These are phyloP conservation scores for Arthrobotrys conoides DNA, from an alignment of 2,329 filamentous ascomycete species.

Conservation along the genomic window DNA sequence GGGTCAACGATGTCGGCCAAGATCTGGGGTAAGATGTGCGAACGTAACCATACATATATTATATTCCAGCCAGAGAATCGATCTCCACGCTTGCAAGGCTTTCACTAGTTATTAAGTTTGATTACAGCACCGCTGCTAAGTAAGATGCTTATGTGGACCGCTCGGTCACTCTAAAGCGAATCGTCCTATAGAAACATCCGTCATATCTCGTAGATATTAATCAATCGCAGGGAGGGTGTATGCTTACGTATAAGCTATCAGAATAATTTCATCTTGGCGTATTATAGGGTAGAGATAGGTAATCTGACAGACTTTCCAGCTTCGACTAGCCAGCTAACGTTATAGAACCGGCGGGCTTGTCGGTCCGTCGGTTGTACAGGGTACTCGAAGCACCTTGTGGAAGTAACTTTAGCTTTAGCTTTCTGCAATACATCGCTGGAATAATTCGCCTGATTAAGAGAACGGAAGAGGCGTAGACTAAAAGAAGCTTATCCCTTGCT, in stretches of 20 bases:
- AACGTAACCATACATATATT: conserved; percentile 1
- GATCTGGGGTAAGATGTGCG: conserved; percentile 54
- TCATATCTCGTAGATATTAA: neutral
- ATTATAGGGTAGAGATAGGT: conserved; percentile 37
- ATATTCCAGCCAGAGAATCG: neutral
- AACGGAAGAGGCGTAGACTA: conserved; percentile 50
- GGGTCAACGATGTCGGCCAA: conserved; percentile 53
- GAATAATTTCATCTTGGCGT: conserved; percentile 12
- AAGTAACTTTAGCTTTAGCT: neutral
- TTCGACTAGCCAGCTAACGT: conserved; percentile 43
- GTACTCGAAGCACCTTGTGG: conserved; percentile 5
- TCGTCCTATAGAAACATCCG: neutral
- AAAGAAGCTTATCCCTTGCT: conserved; percentile 39
- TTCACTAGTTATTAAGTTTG: neutral
- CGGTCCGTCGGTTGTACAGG: conserved; percentile 60
- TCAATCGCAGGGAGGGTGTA: neutral
- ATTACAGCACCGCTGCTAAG: neutral
- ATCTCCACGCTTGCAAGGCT: neutral
- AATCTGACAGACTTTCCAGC: conserved; percentile 29
- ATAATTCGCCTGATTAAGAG: conserved; percentile 54
- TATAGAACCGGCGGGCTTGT: conserved; percentile 55
- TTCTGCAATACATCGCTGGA: conserved; percentile 26
- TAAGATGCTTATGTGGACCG: neutral
- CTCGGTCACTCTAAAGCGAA: neutral
- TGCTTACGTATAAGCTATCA: no score